Base-by-base conservation (phyloP, 306 rosid species). In the Quercus parvula region DNA sequence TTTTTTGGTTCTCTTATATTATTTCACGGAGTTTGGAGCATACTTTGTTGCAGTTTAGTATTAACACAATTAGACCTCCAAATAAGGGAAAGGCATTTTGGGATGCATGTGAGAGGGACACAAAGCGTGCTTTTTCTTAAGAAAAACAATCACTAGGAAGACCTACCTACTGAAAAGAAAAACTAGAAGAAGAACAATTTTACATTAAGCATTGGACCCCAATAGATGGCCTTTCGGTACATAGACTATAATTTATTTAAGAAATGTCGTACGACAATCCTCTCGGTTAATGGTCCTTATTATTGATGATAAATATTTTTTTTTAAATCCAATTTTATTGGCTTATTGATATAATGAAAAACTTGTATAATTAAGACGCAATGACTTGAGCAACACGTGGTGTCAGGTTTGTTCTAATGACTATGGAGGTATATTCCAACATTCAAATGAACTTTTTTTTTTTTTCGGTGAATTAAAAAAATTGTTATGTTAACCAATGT, bases 81-180 rank as follows among this genome's bases (percentile, higher is more conserved):
- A 78, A 77, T 70, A 71, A 71, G 85, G 84, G 78, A 73, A 74
- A 49, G 85, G 73, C 70, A 81, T 81, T 82, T 84, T 87, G 88
- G 84, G 86, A 79, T 81, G 84, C 90, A 87, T 87, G 90, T 87
- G 88, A 76, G 79, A 33, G 77, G 71, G 76, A 66, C 74, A 69
- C 78, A 78, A 77, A 85, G 71, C 41, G 15, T 70, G 30, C 68
- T 84, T 84, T 82, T 76, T 41, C 46, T 76, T 80, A 73, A 73
- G 77, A 79, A 75, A 79, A 80, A 79, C 75, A 80, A 84, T 76
- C 84, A 80, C 68, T 69, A 83, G 64, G 75, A 81, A 67, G 84
- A 81, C 84, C 84, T 80, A 80, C 79, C 70, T 27, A 38, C 27
- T 19, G 27, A 59, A 24, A 24, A 59, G 14, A 63, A 28, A 14